Evolutionary conservation across 1,139 yeast species (phyloP), one percentile per base, ranked within the genome.

Genomic region (Groenewaldozyma auringiensis): DNA sequence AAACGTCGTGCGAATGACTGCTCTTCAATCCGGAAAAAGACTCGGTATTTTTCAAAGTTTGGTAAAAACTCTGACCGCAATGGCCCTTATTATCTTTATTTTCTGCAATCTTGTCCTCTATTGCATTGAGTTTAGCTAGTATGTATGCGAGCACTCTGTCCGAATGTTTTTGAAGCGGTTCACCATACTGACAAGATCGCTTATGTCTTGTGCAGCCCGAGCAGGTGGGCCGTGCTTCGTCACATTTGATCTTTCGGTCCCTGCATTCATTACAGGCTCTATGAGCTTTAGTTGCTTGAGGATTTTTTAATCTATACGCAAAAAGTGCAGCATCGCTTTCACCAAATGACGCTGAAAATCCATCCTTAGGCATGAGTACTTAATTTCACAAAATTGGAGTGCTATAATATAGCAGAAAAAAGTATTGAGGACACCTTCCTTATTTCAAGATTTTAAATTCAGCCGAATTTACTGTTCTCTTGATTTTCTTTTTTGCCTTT

Each of bases 161-260:
- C 9, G 40, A 21, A 11, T 37, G 32, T 17, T 37, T 37, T 4
- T 20, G 25, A 21, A 29, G 9, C 14, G 17, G 40, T 3, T 37
- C 40, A 21, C 32, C 32, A 16, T 37, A 37, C 2, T n/a, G n/a
- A 18, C 40, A 37, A 2, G 17, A 2, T 20, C 40, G 29, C 8
- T 16, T 21, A 4, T 37, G 40, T 13, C 25, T 37, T 18, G 4
- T n/a, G 40, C 40, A 37, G 14, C 32, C 18, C 8, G 40, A 37
- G 17, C 40, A 37, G 3, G 20, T 21, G 3, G 40, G 40, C 18
- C 40, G 14, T 2, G 32, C 17, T 37, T 37, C 40, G 32, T 22
- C 32, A 20, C 40, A 37, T n/a, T 37, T 37, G 14, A 22, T 37
- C 18, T 37, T 37, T 22, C 40, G 29, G 17, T 20, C 32, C n/a